Evolutionary conservation across 1,284 basidiomycete genomes (phyloP), one percentile per base, ranked within the genome.

Genomic region (Melampsora americana): DNA sequence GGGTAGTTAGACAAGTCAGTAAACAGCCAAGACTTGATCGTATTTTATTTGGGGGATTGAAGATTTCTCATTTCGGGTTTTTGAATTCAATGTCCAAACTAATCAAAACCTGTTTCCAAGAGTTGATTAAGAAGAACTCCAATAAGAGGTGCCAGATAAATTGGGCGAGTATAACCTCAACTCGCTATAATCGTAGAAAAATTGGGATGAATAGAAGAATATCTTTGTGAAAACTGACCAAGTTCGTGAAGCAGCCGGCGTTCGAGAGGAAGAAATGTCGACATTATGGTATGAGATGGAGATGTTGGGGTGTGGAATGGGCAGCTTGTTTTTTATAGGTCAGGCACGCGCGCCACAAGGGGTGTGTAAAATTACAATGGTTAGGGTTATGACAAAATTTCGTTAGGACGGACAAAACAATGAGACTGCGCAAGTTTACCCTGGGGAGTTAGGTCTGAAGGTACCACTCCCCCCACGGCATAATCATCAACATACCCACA

Each of bases 101-200:
- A 6, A 42, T 23, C 28, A 20, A 35, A 14, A 11, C 23, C 16
- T 61, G 4, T 26, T 14, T n/a, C 48, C 48, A 62, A 20, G 20
- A 20, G 61, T 42, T 42, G 28, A 62, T n/a, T 6, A 62, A 35
- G 7, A 60, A 28, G 12, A 26, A 62, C 72, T 75, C 72, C 48
- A 75, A 75, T 75, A 75, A 75, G 72, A 75, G 72, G 72, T 75
- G 72, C 72, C 72, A 75, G 72, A 75, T 60, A 60, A 44, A 61
- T 35, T 32, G 72, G 72, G 72, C 72, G 65, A 75, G 72, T 75
- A 67, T 75, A 75, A 75, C 72, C 72, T 75, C 72, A 75, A 75
- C 72, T 75, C 72, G 72, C 72, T 75, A 67, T 75, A 75, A 75
- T 75, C 72, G 60, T 46, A 20, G 65, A 44, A 62, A 62, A 62